These are phyloP conservation scores for Striga hermonthica DNA, from an alignment of 305 asterid species.

Conservation along the genomic window DNA sequence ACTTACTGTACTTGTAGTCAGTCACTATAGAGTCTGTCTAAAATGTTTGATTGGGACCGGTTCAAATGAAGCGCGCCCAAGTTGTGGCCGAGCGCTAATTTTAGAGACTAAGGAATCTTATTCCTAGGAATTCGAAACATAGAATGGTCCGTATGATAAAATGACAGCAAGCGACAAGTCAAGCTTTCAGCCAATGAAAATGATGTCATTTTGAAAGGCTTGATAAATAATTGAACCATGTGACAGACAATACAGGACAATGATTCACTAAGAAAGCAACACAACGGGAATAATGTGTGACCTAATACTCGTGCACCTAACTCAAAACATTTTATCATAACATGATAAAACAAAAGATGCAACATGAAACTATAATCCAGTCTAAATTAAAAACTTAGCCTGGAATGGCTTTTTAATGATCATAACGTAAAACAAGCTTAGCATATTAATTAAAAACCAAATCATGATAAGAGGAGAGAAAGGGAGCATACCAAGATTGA, in stretches of 20 bases:
- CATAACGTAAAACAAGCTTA: neutral
- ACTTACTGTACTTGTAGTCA: too few relatives aligned
- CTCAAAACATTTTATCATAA: slow-evolving; percentile 25
- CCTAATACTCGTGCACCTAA: slow-evolving; percentile 35
- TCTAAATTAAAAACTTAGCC: neutral
- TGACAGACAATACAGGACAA: neutral
- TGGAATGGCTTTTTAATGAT: neutral
- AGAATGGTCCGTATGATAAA: too few relatives aligned
- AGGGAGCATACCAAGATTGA: slow-evolving; percentile 60
- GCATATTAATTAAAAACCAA: neutral
- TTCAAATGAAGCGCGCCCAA: too few relatives aligned
- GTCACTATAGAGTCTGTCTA: too few relatives aligned
- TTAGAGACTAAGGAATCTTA: too few relatives aligned
- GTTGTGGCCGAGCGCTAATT: too few relatives aligned
- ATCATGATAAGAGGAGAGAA: slow-evolving; percentile 18
- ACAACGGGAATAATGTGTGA: slow-evolving; percentile 23
- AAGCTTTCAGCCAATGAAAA: neutral
- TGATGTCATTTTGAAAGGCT: neutral
- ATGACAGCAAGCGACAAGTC: neutral
- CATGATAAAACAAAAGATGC: neutral
- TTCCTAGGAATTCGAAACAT: too few relatives aligned
- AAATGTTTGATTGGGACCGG: too few relatives aligned
- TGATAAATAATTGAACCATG: slow-evolving; percentile 24
- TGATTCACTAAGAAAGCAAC: slow-evolving; percentile 21
- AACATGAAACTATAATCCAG: neutral